Base-by-base conservation (phyloP, 345 rosid genomes). In the Alliaria petiolata region DNA sequence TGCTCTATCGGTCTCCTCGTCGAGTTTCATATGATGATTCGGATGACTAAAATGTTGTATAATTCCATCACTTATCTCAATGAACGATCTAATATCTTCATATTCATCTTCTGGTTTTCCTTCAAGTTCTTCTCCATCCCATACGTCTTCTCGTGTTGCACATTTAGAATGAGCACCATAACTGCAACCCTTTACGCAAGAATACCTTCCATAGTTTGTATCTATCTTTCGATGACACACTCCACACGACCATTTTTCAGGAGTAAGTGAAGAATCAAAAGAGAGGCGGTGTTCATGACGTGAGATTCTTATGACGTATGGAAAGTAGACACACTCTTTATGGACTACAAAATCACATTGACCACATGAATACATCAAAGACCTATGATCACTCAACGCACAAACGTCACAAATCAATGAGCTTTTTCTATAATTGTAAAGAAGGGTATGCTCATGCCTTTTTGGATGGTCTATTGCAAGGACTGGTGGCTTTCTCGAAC, bases 111-210 rank as follows among this genome's bases (percentile, higher is more conserved):
- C 46, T 40, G 59, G 38, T 34, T 0, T 15, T 4, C 49, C 53
- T 2, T 65, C 69, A 3, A 58, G 49, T 17, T 70, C 61, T 61
- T 44, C 14, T 3, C 60, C 65, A 38, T 75, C 79, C 82, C 69
- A 70, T 13, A 74, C 39, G 20, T 45, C 50, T 31, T 16, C 0
- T 10, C n/a, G n/a, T n/a, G n/a, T n/a, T n/a, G n/a, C n/a, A n/a
- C n/a, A n/a, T n/a, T n/a, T n/a, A n/a, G n/a, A 59, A 59, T 79
- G 77, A 33, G 50, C 73, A 39, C 51, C 39, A 16, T 22, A 79
- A 22, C 6, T 19, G 31, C 71, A 17, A 3, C 74, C 70, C 2
- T 28, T 16, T 2, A 52, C 4, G 13, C 79, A 79, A 19, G 8
- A 15, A 12, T 79, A 79, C 4, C 65, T 8, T 4, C 79, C 79